Conservation (phyloP, 805 yeast genomes). For the Metschnikowia peoriensis region DNA sequence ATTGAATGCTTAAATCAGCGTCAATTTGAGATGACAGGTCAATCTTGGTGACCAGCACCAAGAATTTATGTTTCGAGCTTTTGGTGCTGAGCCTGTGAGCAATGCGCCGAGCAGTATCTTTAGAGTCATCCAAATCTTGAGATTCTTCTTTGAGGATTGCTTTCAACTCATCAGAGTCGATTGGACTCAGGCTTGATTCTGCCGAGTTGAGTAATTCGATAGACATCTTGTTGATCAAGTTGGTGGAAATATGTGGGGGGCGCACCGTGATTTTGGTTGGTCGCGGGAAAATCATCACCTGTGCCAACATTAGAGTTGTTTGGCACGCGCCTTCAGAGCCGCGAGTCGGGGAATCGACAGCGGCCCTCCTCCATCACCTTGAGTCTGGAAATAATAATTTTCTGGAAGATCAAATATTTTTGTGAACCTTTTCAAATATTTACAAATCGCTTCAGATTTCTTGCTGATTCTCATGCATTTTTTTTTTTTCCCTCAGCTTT, state of each 20-base stretch:
- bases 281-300: too few relatives aligned
- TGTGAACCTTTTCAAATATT: too few relatives aligned
- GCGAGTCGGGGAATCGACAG: neutral
- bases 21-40: constrained; percentile 17
- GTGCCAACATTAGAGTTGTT: neutral
- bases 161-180: constrained; percentile 6
- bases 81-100: constrained; percentile 37
- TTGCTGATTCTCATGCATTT: too few relatives aligned
- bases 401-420: too few relatives aligned
- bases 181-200: constrained; percentile 12
- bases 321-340: neutral
- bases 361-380: too few relatives aligned
- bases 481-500: too few relatives aligned
- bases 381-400: too few relatives aligned
- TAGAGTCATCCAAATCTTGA: constrained; percentile 9
- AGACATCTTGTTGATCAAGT: constrained; percentile 7
- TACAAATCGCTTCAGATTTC: too few relatives aligned
- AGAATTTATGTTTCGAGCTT: constrained; percentile 57
- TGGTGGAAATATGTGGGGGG: neutral
- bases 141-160: constrained; percentile 4
- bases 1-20: constrained; percentile 24
- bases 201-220: constrained; percentile 11
- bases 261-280: neutral
- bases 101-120: constrained; percentile 28
- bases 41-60: constrained; percentile 45